A percentile compares a stretch with the other conserved stretches of the same genome.
phyloP scores from a whole-genome alignment of 805 yeast genomes.

The Kuraishia piskuri region DNA sequence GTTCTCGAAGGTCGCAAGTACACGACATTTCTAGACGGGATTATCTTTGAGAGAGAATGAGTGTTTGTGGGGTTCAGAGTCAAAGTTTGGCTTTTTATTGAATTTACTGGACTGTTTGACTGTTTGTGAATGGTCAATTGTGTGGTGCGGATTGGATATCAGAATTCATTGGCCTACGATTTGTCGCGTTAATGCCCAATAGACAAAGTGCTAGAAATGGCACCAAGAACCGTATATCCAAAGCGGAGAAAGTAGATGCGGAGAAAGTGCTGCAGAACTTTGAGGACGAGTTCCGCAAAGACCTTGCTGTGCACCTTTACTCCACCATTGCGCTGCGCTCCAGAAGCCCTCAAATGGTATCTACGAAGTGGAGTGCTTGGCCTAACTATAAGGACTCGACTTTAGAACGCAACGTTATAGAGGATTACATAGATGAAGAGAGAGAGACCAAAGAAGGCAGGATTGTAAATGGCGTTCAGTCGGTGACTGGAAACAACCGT shows the following conservation, averaged over 20 bases:
- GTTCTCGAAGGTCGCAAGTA: no score
- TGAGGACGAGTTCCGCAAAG: constrained; percentile 43
- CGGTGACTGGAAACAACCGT: no score
- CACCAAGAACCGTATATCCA: not conserved
- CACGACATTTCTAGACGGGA: no score
- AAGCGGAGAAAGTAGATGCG: constrained; percentile 4
- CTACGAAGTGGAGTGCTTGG: constrained; percentile 48
- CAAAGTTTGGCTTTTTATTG: no score
- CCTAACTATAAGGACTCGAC: constrained; percentile 32
- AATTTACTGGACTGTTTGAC: no score
- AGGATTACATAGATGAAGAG: constrained; percentile 19
- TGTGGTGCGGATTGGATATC: no score
- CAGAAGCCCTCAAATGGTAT: constrained; percentile 28
- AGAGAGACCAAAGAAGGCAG: not conserved
- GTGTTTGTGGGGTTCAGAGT: no score
- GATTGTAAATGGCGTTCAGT: no score
- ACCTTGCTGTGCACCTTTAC: constrained; percentile 59
- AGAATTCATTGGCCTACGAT: no score
- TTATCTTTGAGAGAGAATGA: no score
- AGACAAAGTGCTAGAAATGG: not conserved
- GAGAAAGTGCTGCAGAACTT: constrained; percentile 22
- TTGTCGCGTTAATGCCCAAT: not conserved
- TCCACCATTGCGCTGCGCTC: constrained; percentile 38
- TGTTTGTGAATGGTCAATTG: no score
- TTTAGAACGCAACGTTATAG: constrained; percentile 26